Percentiles rank a stretch among this genome's conserved stretches.
Evolutionary conservation across 768 basidiomycete genomes (phyloP).

Genomic region (Tylopilus sp.): DNA sequence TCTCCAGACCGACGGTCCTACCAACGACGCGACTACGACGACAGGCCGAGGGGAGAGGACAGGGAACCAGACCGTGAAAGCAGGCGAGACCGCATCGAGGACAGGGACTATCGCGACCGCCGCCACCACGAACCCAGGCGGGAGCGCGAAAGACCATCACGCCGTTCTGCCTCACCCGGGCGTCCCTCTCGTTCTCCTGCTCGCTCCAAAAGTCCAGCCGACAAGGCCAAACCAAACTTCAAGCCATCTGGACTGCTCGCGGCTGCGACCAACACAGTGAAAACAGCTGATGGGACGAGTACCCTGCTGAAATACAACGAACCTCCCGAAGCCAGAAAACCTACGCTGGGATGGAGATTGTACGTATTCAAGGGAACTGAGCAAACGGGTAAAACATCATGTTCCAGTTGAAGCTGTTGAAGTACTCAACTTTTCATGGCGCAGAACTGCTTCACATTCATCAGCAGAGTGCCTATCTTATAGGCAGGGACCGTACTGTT

Average conservation of each 20-base stretch:
- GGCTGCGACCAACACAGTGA: slow-evolving; percentile 92
- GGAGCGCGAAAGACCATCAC: slow-evolving; percentile 32
- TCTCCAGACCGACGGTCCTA: slow-evolving; percentile 17
- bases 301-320: slow-evolving; percentile 96
- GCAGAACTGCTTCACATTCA: slow-evolving; percentile 89
- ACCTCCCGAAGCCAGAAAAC: slow-evolving; percentile 96
- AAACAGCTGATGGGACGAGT: slow-evolving; percentile 66
- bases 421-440: neutral
- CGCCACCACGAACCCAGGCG: slow-evolving; percentile 22
- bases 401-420: neutral
- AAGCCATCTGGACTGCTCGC: slow-evolving; percentile 85
- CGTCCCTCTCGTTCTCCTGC: slow-evolving; percentile 38
- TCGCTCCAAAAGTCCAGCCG: slow-evolving; percentile 42
- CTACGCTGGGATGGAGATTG: slow-evolving; percentile 83
- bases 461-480: slow-evolving; percentile 89
- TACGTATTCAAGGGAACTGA: slow-evolving; percentile 97
- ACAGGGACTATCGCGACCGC: slow-evolving; percentile 39
- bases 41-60: slow-evolving; percentile 15
- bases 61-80: slow-evolving; percentile 13
- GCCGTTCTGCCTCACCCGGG: slow-evolving; percentile 58
- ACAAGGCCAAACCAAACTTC: slow-evolving; percentile 88
- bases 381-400: slow-evolving; percentile 79
- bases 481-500: slow-evolving; percentile 86
- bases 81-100: slow-evolving; percentile 25
- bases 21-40: slow-evolving; percentile 20